A percentile compares a stretch with the other conserved stretches of the same genome.
Evolutionary conservation across 2,329 filamentous ascomycete species (phyloP).

Genomic region (Aureobasidium sp.): DNA sequence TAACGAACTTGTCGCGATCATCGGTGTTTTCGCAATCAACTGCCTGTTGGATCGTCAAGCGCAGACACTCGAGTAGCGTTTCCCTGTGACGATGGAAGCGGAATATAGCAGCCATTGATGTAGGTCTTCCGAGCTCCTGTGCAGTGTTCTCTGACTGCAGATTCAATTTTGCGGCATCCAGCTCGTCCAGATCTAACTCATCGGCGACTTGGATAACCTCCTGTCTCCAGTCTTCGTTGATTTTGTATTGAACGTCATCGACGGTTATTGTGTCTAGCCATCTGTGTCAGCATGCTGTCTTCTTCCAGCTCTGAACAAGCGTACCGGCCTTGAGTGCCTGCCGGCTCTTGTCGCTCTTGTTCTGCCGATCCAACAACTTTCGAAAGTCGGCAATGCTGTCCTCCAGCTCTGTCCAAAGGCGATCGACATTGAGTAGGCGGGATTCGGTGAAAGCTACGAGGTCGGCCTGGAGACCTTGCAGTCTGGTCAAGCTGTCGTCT

Average conservation of each 20-base stretch:
- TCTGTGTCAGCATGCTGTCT: neutral
- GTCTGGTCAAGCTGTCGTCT: conserved; percentile 63
- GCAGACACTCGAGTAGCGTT: conserved; percentile 74
- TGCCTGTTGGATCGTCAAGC: conserved; percentile 66
- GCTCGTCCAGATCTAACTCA: conserved; percentile 81
- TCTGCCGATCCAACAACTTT: conserved; percentile 65
- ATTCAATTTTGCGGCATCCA: conserved; percentile 66
- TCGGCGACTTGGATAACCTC: conserved; percentile 75
- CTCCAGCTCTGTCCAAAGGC: conserved; percentile 60
- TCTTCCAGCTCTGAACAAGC: conserved; percentile 19
- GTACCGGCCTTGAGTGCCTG: conserved; percentile 61
- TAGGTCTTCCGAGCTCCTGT: conserved; percentile 60
- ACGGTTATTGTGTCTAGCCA: conserved; percentile 69
- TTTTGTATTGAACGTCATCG: conserved; percentile 62
- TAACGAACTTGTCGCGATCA: conserved; percentile 47
- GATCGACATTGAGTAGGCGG: conserved; percentile 61
- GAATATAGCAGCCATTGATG: conserved; percentile 73
- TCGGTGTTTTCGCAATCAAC: conserved; percentile 34
- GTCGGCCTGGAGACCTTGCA: conserved; percentile 81
- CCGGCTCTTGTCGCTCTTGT: conserved; percentile 68
- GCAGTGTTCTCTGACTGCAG: conserved; percentile 67
- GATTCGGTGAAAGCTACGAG: conserved; percentile 68
- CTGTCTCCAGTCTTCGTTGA: conserved; percentile 86
- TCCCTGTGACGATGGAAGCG: conserved; percentile 81
- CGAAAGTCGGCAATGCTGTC: conserved; percentile 59